Evolutionary conservation across 768 basidiomycete species (phyloP), one percentile per base, ranked within the genome.

Genomic region (Hericium erinaceus): DNA sequence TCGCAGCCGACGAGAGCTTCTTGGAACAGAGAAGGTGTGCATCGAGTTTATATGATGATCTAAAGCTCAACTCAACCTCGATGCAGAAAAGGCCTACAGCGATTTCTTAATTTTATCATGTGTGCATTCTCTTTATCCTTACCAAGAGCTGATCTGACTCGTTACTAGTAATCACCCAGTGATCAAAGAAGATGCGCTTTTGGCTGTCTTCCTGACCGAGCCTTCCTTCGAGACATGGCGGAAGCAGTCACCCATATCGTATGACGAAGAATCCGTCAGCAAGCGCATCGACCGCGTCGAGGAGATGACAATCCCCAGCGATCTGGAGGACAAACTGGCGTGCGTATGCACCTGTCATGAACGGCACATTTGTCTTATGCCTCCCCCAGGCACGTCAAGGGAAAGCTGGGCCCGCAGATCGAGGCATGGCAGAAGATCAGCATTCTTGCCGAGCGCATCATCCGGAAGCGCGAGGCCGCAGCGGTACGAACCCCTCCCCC

Each of bases 371-470:
- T 11, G 51, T 54, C 13, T 56, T 28, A 64, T 39, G 4, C 1
- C 24, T 15, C 38, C 38, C 38, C 37, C 67, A 94, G 92, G 38
- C 74, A 81, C 44, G 80, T 94, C n/a, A 84, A 91, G 53, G 77
- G 80, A 49, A 89, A 83, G 69, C 73, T 95, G n/a, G 78, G 74
- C 48, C 75, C 82, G 2, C 74, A 95, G 41, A 88, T 98, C 58
- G 92, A 92, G 58, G 85, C 90, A 60, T 97, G 94, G 91, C 90
- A 94, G 65, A 85, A 87, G 65, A 85, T 98, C 67, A 91, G 90
- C 68, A 73, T 90, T 57, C 78, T 93, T 56, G 80, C 86, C 18
- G 95, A 98, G 73, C 87, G 93, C 60, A 81, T 92, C 61, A 81
- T 95, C 56, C 92, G 87, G 71, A 83, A 95, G 73, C 83, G 91